Percentiles rank a stretch among this genome's conserved stretches.
phyloP scores from a whole-genome alignment of 805 yeast species.

The Zygosaccharomyces lentus region DNA sequence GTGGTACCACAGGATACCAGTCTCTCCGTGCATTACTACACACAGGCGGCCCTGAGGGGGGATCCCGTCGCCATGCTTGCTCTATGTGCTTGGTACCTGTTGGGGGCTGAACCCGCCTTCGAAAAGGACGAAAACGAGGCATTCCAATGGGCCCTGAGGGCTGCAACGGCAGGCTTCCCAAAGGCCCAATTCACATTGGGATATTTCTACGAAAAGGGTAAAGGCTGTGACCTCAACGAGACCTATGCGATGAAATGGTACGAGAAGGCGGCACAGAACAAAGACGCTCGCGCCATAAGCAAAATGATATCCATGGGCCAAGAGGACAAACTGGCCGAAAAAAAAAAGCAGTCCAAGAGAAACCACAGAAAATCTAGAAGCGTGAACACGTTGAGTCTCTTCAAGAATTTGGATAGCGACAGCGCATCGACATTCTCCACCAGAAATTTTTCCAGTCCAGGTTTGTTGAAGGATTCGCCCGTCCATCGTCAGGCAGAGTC shows the following conservation, averaged over 20 bases:
- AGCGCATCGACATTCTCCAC: slow-evolving; percentile 1
- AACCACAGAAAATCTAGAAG: slow-evolving; percentile 21
- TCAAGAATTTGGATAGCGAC: slow-evolving; percentile 13
- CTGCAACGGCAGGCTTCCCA: slow-evolving; percentile 69
- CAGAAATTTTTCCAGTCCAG: slow-evolving; percentile 6
- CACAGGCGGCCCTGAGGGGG: slow-evolving; percentile 84
- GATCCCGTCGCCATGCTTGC: slow-evolving; percentile 89
- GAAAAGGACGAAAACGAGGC: slow-evolving; percentile 79
- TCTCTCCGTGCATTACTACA: slow-evolving; percentile 85
- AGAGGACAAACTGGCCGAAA: background rate
- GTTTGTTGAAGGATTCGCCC: slow-evolving; percentile 6
- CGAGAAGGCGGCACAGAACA: slow-evolving; percentile 61
- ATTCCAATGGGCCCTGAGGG: slow-evolving; percentile 88
- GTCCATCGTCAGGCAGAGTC: background rate
- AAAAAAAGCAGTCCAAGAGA: slow-evolving; percentile 1
- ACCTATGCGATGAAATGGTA: slow-evolving; percentile 71
- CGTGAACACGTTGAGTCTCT: slow-evolving; percentile 23
- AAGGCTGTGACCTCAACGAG: slow-evolving; percentile 66
- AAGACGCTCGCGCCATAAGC: slow-evolving; percentile 47
- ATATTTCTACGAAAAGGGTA: slow-evolving; percentile 78
- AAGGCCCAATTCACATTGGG: slow-evolving; percentile 87
- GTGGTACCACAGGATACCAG: slow-evolving; percentile 73
- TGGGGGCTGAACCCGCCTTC: slow-evolving; percentile 82
- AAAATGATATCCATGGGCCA: slow-evolving; percentile 25
- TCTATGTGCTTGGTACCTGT: slow-evolving; percentile 93